Percentiles rank a stretch among this genome's conserved stretches.
Evolutionary conservation across 768 basidiomycete genomes (phyloP).

Genomic region (Termitomyces sp.): DNA sequence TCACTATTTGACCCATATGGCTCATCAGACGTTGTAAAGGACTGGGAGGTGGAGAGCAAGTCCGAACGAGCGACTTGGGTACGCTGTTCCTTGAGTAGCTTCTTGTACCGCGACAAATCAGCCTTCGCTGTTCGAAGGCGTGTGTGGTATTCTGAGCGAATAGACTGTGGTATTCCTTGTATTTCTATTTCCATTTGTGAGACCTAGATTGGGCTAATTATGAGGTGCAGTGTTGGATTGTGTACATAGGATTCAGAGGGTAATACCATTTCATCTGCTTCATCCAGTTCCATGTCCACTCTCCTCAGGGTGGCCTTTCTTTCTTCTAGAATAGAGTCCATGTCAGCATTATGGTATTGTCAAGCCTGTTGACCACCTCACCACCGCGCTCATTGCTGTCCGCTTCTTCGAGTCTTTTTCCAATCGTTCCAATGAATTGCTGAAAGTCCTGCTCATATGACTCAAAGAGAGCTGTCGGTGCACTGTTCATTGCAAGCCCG

Average conservation of each 20-base stretch:
- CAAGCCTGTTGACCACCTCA: slow-evolving; percentile 21
- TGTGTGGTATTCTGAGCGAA: slow-evolving; percentile 72
- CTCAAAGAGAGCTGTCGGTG: slow-evolving; percentile 83
- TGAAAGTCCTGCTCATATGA: slow-evolving; percentile 92
- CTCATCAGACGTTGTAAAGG: slow-evolving; percentile 63
- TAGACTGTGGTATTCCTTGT: slow-evolving; percentile 86
- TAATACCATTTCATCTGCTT: slow-evolving; percentile 94
- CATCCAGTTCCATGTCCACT: slow-evolving; percentile 94
- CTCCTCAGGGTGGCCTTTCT: slow-evolving; percentile 76
- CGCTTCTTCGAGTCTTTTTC: slow-evolving; percentile 73
- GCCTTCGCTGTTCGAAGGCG: slow-evolving; percentile 75
- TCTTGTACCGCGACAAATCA: slow-evolving; percentile 77
- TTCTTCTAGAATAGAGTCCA: slow-evolving; percentile 53
- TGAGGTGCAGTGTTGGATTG: slow-evolving; percentile 4
- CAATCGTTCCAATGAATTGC: slow-evolving; percentile 73
- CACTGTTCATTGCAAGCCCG: slow-evolving; percentile 62
- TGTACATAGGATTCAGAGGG: neutral
- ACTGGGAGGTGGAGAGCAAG: slow-evolving; percentile 57
- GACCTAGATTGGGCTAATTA: slow-evolving; percentile 47
- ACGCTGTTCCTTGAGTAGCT: slow-evolving; percentile 71
- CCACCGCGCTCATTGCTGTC: slow-evolving; percentile 63
- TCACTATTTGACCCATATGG: slow-evolving; percentile 72
- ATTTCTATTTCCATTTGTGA: slow-evolving; percentile 99
- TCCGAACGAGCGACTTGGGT: slow-evolving; percentile 70
- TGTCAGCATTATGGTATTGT: neutral